A percentile compares a stretch with the other conserved stretches of the same genome.
phyloP scores from a whole-genome alignment of 2,329 filamentous ascomycete genomes.

The Cladosporium halotolerans region DNA sequence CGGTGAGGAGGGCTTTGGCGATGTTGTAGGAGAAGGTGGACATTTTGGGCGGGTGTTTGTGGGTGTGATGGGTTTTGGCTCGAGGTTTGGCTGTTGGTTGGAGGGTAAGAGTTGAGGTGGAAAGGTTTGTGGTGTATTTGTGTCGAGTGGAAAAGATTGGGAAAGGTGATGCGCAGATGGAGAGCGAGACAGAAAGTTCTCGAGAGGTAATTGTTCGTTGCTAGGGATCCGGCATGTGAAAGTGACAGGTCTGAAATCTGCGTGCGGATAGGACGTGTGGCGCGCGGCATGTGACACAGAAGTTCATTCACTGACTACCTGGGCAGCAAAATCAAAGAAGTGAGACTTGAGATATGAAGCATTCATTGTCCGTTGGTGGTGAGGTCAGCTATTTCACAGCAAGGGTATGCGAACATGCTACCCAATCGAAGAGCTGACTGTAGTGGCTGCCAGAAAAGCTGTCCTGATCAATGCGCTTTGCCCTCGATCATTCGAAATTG shows the following conservation, averaged over 20 bases:
- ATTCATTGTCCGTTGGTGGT: too few species aligned
- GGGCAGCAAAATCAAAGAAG: too few species aligned
- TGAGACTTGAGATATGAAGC: too few species aligned
- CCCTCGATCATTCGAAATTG: too few species aligned
- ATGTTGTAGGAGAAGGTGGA: conserved; percentile 21
- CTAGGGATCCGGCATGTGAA: not conserved
- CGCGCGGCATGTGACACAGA: not conserved
- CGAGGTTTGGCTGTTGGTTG: not conserved
- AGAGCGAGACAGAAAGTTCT: not conserved
- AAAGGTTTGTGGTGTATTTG: not conserved
- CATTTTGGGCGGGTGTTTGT: conserved; percentile 11
- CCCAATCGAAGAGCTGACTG: too few species aligned
- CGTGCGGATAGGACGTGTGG: not conserved
- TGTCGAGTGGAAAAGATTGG: not conserved
- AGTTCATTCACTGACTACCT: too few species aligned
- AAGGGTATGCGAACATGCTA: too few species aligned
- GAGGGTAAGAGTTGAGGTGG: not conserved
- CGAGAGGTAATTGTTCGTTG: not conserved
- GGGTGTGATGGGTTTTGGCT: not conserved
- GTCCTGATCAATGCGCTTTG: too few species aligned
- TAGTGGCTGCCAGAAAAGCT: too few species aligned
- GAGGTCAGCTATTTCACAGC: too few species aligned
- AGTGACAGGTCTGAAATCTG: not conserved
- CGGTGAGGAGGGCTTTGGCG: conserved; percentile 21
- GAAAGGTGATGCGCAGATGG: not conserved